Percentiles rank a stretch among this genome's conserved stretches.
Evolutionary conservation across 2,329 filamentous ascomycete species (phyloP).

Genomic region (Akanthomyces muscarius): DNA sequence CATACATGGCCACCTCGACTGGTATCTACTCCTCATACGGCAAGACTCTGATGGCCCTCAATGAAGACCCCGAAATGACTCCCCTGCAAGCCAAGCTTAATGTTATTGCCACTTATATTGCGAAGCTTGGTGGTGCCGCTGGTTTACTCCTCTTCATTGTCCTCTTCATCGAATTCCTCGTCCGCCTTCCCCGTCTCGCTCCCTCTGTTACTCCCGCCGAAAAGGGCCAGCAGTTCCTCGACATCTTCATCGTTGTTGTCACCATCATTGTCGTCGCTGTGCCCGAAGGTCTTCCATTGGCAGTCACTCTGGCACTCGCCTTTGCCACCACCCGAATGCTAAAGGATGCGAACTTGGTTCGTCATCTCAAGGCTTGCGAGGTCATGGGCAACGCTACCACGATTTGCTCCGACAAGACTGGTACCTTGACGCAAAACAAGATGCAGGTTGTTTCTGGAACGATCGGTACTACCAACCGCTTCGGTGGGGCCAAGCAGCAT

Average conservation of each 20-base stretch:
- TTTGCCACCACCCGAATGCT: conserved; percentile 76
- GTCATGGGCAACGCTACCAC: conserved; percentile 77
- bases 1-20: conserved; percentile 69
- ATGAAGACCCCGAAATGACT: conserved; percentile 70
- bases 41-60: conserved; percentile 69
- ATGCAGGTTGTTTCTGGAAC: conserved; percentile 63
- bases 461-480: conserved; percentile 52
- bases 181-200: conserved; percentile 51
- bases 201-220: conserved; percentile 54
- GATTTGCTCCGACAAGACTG: conserved; percentile 66
- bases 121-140: conserved; percentile 71
- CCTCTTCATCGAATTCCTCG: conserved; percentile 80
- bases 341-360: conserved; percentile 72
- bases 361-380: conserved; percentile 72
- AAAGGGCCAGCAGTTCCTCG: conserved; percentile 75
- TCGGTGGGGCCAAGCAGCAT: conserved; percentile 39
- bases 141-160: conserved; percentile 79
- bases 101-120: conserved; percentile 71
- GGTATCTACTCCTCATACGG: conserved; percentile 72
- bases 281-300: conserved; percentile 71
- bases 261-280: conserved; percentile 79
- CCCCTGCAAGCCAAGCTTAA: conserved; percentile 74
- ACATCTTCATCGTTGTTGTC: conserved; percentile 73
- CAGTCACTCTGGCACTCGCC: conserved; percentile 72
- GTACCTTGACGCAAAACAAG: conserved; percentile 64